A percentile compares a stretch with the other conserved stretches of the same genome.
These are phyloP conservation scores for Westerdykella sp. DNA, from an alignment of 2,329 filamentous ascomycete genomes.

Conservation along the genomic window DNA sequence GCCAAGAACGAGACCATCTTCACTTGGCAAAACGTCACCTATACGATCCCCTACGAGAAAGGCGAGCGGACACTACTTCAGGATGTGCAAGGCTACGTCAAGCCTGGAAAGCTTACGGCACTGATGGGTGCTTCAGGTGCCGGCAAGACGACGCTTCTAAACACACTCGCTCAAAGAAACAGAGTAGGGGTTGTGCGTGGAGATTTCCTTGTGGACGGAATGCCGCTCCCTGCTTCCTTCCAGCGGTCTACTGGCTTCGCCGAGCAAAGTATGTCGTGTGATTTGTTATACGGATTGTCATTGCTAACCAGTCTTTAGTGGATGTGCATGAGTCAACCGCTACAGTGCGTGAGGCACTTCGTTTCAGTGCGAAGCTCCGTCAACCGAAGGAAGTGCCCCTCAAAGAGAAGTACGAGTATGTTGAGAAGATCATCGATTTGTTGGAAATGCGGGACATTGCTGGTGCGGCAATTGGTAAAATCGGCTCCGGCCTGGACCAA, in stretches of 20 bases:
- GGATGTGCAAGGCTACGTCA: slow-evolving; percentile 73
- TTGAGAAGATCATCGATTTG: slow-evolving; percentile 58
- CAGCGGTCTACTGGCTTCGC: slow-evolving; percentile 77
- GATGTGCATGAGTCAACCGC: slow-evolving; percentile 58
- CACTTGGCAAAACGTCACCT: slow-evolving; percentile 82
- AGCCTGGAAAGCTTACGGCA: slow-evolving; percentile 82
- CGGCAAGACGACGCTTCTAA: slow-evolving; percentile 34
- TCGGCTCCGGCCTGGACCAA: slow-evolving; percentile 47
- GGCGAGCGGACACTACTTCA: slow-evolving; percentile 48
- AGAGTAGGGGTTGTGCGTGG: slow-evolving; percentile 42
- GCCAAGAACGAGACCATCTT: slow-evolving; percentile 57
- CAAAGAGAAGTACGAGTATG: slow-evolving; percentile 58
- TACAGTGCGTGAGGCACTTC: slow-evolving; percentile 59
- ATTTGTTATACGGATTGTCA: slow-evolving; percentile 12
- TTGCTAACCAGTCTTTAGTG: slow-evolving; percentile 6
- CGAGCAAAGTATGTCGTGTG: slow-evolving; percentile 44
- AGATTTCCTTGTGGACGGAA: slow-evolving; percentile 41
- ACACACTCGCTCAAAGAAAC: slow-evolving; percentile 38
- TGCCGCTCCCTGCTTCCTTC: slow-evolving; percentile 55
- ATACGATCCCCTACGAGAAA: slow-evolving; percentile 55
- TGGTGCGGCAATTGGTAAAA: slow-evolving; percentile 56
- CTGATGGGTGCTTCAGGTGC: slow-evolving; percentile 66
- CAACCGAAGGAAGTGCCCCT: slow-evolving; percentile 54
- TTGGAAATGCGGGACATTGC: slow-evolving; percentile 60
- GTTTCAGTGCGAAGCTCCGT: slow-evolving; percentile 58